Conservation (phyloP, 805 yeast species). For the Ogataea corticis region DNA sequence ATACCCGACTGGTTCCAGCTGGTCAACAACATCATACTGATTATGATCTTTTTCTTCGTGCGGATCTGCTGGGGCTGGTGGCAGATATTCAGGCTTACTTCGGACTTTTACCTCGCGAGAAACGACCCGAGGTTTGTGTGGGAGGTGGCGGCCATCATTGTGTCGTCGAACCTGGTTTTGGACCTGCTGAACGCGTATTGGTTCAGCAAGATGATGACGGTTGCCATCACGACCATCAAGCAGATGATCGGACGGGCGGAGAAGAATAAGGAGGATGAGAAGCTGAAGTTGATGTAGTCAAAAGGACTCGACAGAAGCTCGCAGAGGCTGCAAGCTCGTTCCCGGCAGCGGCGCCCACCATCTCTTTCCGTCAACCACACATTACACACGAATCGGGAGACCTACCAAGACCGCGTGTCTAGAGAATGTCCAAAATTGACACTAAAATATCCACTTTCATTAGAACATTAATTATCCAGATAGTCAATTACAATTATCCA, state of each 20-base stretch:
- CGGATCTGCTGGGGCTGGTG: conserved; percentile 42
- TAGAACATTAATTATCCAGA: no score
- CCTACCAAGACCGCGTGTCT: no score
- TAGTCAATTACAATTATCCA: no score
- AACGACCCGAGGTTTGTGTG: conserved; percentile 31
- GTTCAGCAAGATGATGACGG: conserved; percentile 40
- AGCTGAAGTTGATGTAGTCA: conserved; percentile 33
- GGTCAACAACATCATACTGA: conserved; percentile 35
- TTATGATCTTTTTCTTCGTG: conserved; percentile 35
- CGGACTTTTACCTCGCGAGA: conserved; percentile 30
- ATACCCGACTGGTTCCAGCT: conserved; percentile 33
- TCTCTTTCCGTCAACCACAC: no score
- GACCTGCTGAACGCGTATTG: conserved; percentile 38
- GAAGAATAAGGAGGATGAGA: conserved; percentile 25
- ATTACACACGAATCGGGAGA: no score
- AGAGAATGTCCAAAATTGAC: no score
- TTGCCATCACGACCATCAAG: conserved; percentile 36
- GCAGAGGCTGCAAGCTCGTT: no score
- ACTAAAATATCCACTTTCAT: no score
- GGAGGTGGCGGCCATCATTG: conserved; percentile 28
- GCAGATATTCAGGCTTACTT: conserved; percentile 30
- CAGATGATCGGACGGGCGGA: conserved; percentile 30
- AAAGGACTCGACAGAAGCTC: no score
- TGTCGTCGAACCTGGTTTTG: conserved; percentile 34
- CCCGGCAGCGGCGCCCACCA: no score